Base-by-base conservation (phyloP, 495 filamentous ascomycete species). In the Sporormia fimetaria region DNA sequence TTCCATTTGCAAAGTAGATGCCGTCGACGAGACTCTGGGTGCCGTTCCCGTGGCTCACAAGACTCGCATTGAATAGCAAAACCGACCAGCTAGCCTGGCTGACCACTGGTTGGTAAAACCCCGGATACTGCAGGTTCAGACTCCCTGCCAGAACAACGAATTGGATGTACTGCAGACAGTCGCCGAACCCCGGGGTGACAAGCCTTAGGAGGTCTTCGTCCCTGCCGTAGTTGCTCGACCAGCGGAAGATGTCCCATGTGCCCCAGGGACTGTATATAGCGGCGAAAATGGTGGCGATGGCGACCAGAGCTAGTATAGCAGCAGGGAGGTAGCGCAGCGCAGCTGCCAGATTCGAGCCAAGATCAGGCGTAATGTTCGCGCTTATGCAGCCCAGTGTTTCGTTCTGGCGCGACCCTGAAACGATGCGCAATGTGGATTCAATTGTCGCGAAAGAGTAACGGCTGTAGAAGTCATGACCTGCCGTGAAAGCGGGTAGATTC, bases 91-190 rank as follows among this genome's bases (percentile, higher is more conserved):
- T 77, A 6, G 71, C 80, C 55, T 84, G 81, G 48, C 84, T 90
- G 33, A 90, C 73, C 10, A 81, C 81, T 10, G 90, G 90, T 55
- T 95, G 90, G 57, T 83, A 96, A 54, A 81, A 98, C 0, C 90
- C 90, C 0, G 90, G 90, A 57, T 96, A 98, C 42, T 81, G 76
- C 49, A 98, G 62, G 16, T 80, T 83, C 28, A 98, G 63, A 27
- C 79, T 75, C 1, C 92, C 92, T 0, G 87, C 86, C 23, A 98
- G 68, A 14, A 87, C 81, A 33, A 87, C 71, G 48, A 92, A 96
- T 55, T 98, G 90, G 21, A 98, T 80, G 57, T 96, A 98, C 62
- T 98, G 87, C 21, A 98, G 73, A 58, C 90, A 98, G 51, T 98
- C 90, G 8, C 84, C 87, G 57, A 98, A 98, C 0, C 90, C 90